Base-by-base conservation (phyloP, 495 filamentous ascomycete genomes). In the Aspergillus coremiiformis region DNA sequence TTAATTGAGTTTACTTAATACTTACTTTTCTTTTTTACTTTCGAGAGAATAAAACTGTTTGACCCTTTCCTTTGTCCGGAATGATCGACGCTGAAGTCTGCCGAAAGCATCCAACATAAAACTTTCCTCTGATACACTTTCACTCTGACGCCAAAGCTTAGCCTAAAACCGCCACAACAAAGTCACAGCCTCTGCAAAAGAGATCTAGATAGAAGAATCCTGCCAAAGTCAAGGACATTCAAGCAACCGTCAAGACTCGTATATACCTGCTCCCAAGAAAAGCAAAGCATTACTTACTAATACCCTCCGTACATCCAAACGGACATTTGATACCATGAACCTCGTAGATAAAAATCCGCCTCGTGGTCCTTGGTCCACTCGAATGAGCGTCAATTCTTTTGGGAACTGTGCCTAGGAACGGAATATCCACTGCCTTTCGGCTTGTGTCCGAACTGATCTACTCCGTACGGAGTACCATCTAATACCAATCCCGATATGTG, bases 221-320 rank as follows among this genome's bases (percentile, higher is more conserved):
- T 41, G 3, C 1, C 17, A 41, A 21, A 41, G 37, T 6, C 21
- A 43, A 47, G 44, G 11, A 21, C 17, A 4, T 33, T 19, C 41
- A 55, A 55, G 53, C 53, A 35, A 39, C 9, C 9, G 17, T 27
- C n/a, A 51, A 51, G 37, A 22, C 35, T 47, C 37, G 39, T 19
- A 20, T 24, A 41, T 23, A 24, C 14, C 15, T 29, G 35, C 5
- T 21, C 3, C 48, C 47, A 50, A 50, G 47, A 45, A 45, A 55
- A 37, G 39, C 53, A 43, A 50, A 50, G 35, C 11, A 26, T 17
- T 23, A 26, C 15, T 35, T 39, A 55, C 50, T 43, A 50, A 23
- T 39, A 49, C 21, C 15, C 39, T 50, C 10, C 46, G 14, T 50
- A 22, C 1, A 22, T 41, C 17, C 37, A 17, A 41, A 39, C 11